Percentiles rank a stretch among this genome's conserved stretches.
These are phyloP conservation scores for Eucalyptus shirleyi DNA, from an alignment of 345 rosid genomes.

Conservation along the genomic window DNA sequence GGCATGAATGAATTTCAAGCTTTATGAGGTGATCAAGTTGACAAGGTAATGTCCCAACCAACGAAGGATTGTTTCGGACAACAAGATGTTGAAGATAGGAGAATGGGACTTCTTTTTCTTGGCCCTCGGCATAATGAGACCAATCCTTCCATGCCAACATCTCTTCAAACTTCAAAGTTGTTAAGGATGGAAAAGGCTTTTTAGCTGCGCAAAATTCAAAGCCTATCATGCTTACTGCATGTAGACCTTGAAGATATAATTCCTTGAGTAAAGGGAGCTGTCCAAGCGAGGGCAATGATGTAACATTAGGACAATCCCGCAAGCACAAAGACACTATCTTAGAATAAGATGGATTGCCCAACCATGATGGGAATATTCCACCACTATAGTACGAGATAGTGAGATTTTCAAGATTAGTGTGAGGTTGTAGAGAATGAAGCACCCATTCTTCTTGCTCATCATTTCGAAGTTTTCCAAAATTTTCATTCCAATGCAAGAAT, in stretches of 20 bases:
- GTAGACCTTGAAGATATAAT: not conserved
- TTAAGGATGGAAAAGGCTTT: not conserved
- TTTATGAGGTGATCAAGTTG: not conserved
- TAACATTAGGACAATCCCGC: not conserved
- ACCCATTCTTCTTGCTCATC: fast-evolving
- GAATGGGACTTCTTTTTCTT: not conserved
- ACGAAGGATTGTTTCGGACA: not conserved
- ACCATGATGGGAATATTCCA: not conserved
- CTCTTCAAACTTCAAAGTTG: not conserved
- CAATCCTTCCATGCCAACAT: not conserved
- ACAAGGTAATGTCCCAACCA: not conserved
- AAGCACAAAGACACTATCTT: not conserved
- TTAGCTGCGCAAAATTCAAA: not conserved
- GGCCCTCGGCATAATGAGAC: not conserved
- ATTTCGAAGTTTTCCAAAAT: not conserved
- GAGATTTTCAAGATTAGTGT: not conserved
- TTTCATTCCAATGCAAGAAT: not conserved
- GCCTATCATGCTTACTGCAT: not conserved
- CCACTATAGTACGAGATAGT: not conserved
- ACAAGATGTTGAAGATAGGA: not conserved
- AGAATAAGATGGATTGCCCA: not conserved
- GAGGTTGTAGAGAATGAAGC: not conserved
- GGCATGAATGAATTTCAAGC: not conserved
- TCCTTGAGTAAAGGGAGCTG: not conserved
- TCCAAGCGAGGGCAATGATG: not conserved